Evolutionary conservation across 768 basidiomycete species (phyloP), one percentile per base, ranked within the genome.

Genomic region (Auriscalpium vulgare): DNA sequence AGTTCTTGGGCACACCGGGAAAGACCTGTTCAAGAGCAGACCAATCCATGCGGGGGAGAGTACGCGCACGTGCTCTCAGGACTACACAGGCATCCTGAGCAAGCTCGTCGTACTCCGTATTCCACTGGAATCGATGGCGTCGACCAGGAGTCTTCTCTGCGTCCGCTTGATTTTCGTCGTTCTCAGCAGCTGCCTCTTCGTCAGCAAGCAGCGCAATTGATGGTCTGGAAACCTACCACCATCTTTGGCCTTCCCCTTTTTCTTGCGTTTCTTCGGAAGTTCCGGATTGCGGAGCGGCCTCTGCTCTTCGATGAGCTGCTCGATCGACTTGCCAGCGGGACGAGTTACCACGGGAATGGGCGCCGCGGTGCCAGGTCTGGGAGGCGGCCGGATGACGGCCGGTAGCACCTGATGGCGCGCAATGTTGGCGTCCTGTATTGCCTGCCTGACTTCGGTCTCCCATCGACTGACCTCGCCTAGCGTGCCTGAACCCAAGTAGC

Each of bases 71-170:
- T 37, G 86, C 87, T 62, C 81, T 81, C 56, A 97, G 81, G 60
- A 98, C 85, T 10, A 82, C 87, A 47, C 83, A 85, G 0, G 87
- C 86, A 65, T 98, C 95, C 53, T 87, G 81, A 23, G 87, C 85
- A 40, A 94, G 78, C 58, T 98, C 95, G 55, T 97, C 93, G 55
- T 85, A 91, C 50, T 95, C 90, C 43, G 78, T 70, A 54, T 81
- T 90, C 93, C 92, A 98, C 49, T 82, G 81, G 66, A 92, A 91
- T 54, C 85, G 77, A 49, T 83, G 79, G 16, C 88, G 78, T 52
- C 86, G 75, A 47, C 64, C 61, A 14, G 64, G 53, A 21, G 63
- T 64, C 17, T 52, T 64, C 48, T 65, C 66, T 14, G 64, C 62
- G 37, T 54, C 59, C 57, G 51, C 49, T 36, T 29, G 49, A 43